Evolutionary conservation across 768 basidiomycete species (phyloP), one percentile per base, ranked within the genome.

Genomic region (Kwoniella europaea): DNA sequence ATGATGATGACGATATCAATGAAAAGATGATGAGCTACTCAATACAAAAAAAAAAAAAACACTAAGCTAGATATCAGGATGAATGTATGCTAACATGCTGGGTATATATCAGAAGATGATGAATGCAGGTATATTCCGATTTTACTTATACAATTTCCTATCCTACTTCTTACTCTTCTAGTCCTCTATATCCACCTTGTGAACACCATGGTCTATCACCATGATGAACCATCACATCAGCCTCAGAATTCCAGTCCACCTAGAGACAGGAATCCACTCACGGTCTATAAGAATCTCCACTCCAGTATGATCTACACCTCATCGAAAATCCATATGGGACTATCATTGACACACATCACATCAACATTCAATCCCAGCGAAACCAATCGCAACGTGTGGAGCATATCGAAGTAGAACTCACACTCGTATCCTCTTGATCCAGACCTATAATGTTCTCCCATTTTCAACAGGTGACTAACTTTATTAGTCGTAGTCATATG

Each of bases 231-330:
- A 18, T 22, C 16, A 20, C 43, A 60, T 59, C 41, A 50, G 43
- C 46, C 50, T 20, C 1, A 55, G 24, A 6, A 65, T 42, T 15
- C 18, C 18, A 18, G 12, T 6, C 20, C 5, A 57, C 22, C 10
- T 9, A 42, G n/a, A 4, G 7, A 22, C 22, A 44, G 4, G 7
- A 18, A 18, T 13, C 15, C 53, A 75, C 80, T 79, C 62, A 81
- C 80, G 76, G 75, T 72, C 71, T 65, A 50, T 72, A 77, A 6
- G 76, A 70, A 18, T 74, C 74, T 9, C 73, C 69, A 22, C 71
- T 74, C 79, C 79, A 81, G 59, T 81, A 81, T 10, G 79, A 73
- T 70, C 79, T 55, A 67, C 79, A 81, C 65, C 71, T 54, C 64
- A 74, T 65, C 2, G 77, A 78, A 60, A 78, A 78, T 24, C 77